These are phyloP conservation scores for Arabidopsis lyrata DNA, from an alignment of 441 rosid species.

Conservation along the genomic window DNA sequence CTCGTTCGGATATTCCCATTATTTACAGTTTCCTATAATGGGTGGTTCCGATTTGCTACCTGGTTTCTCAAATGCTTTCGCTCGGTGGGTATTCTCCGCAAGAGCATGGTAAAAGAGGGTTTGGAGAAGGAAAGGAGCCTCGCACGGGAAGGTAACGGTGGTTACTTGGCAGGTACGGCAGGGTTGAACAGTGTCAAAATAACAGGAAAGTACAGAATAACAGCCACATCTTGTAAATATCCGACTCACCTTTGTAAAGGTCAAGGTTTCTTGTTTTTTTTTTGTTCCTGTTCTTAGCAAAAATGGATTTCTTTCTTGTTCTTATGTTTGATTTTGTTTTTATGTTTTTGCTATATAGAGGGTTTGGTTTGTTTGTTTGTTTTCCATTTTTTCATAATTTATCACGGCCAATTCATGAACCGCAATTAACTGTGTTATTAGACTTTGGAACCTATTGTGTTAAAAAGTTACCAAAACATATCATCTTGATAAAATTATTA, in stretches of 20 bases:
- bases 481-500: not conserved
- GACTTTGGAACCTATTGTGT: constrained; percentile 10
- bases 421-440: not conserved
- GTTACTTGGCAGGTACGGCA: constrained; percentile 28
- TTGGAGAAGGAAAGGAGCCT: constrained; percentile 2
- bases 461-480: not conserved
- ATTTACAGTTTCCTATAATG: constrained; percentile 8
- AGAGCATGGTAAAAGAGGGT: constrained; percentile 26
- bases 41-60: constrained; percentile 15
- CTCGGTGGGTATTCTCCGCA: constrained; percentile 37
- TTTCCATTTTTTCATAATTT: not conserved
- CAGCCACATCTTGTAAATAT: constrained; percentile 32
- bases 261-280: not conserved
- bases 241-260: constrained; percentile 30
- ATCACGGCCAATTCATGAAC: not conserved
- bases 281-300: not conserved
- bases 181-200: constrained; percentile 2
- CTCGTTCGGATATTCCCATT: not conserved
- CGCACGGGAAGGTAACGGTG: constrained; percentile 23
- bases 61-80: constrained; percentile 41
- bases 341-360: constrained; percentile 18
- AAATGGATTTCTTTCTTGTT: not conserved
- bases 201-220: constrained; percentile 5
- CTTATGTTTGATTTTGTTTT: constrained; percentile 14
- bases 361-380: constrained; percentile 11